Base-by-base conservation (phyloP, 352 stramenopile species). In the Globisporangium apiculatum region DNA sequence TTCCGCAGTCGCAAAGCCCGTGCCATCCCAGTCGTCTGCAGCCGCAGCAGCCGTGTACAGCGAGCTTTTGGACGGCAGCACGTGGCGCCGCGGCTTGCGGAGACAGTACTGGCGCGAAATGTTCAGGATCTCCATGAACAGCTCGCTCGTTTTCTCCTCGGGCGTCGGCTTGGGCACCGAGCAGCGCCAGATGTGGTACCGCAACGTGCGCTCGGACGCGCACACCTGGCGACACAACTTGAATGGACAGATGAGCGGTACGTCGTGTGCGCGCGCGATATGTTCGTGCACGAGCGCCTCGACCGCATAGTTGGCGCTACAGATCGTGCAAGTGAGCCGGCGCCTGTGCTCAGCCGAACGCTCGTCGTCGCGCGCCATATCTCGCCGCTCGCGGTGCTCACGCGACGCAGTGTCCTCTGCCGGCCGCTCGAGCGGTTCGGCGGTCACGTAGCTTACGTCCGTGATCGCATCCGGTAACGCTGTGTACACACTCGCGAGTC, bases 221-320 rank as follows among this genome's bases (percentile, higher is more conserved):
- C 81, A 91, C 4, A 89, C 63, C 55, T 93, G 83, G 1, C 65
- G 38, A 18, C 83, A 93, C 7, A 72, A 82, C 7, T 66, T 69
- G 53, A 90, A 91, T 8, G 83, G 83, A 62, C 83, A 93, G n/a
- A 89, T 64, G 3, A 93, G 64, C 7, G 83, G 83, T 7, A 93
- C 63, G 0, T 69, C 55, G 51, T 93, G 83, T 0, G 58, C 52
- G 8, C 74, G 75, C 14, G 73, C 82, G 0, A 93, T 62, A 31
- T 93, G 83, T 14, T 89, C 71, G 37, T 86, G 61, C 7, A 93
- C 73, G 18, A 65, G 36, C 17, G 54, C 52, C 9, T 57, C 60
- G 5, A 45, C 51, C 3, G 60, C 53, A 0, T 64, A 56, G 8
- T 47, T 69, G 14, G 55, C 35, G 0, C 58, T 53, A 41, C 83